phyloP scores from a whole-genome alignment of 2,329 filamentous ascomycete species.

The Didymella sp. region DNA sequence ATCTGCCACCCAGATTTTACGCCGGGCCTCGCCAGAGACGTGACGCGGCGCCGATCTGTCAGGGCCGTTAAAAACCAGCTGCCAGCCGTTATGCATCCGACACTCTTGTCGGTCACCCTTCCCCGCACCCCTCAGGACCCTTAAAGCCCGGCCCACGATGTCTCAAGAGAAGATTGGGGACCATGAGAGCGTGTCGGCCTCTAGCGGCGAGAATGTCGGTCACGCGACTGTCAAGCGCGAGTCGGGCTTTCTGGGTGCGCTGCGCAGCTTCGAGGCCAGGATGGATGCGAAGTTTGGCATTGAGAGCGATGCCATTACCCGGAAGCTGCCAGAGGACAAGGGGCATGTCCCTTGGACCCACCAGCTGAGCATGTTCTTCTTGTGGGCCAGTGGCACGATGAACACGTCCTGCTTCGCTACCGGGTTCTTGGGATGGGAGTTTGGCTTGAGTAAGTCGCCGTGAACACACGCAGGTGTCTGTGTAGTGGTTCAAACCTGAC shows the following conservation, averaged over 20 bases:
- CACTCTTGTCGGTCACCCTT: background rate
- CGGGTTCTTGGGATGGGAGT: conserved; percentile 57
- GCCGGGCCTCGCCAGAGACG: conserved; percentile 7
- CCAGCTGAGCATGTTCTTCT: conserved; percentile 49
- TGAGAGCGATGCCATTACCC: conserved; percentile 34
- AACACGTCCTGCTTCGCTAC: conserved; percentile 51
- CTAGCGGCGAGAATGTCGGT: conserved; percentile 16
- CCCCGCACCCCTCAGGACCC: conserved; percentile 2
- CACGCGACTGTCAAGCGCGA: conserved; percentile 17
- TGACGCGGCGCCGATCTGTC: conserved; percentile 19
- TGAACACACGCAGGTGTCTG: background rate
- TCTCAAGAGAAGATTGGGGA: conserved; percentile 26
- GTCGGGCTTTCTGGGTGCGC: conserved; percentile 23
- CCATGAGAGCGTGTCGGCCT: conserved; percentile 19
- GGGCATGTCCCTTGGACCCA: conserved; percentile 36
- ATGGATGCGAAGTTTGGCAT: conserved; percentile 34
- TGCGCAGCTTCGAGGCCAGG: conserved; percentile 29
- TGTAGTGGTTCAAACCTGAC: conserved; percentile 7
- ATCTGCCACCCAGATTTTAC: conserved; percentile 5
- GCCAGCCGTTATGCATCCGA: conserved; percentile 7
- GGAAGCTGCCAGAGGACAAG: conserved; percentile 40
- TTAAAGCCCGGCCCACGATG: conserved; percentile 16
- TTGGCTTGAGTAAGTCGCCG: conserved; percentile 50
- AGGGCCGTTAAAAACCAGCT: conserved; percentile 9
- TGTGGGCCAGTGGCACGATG: conserved; percentile 55